phyloP scores from a whole-genome alignment of 495 filamentous ascomycete genomes.

The Hyaloscypha hepaticicola region DNA sequence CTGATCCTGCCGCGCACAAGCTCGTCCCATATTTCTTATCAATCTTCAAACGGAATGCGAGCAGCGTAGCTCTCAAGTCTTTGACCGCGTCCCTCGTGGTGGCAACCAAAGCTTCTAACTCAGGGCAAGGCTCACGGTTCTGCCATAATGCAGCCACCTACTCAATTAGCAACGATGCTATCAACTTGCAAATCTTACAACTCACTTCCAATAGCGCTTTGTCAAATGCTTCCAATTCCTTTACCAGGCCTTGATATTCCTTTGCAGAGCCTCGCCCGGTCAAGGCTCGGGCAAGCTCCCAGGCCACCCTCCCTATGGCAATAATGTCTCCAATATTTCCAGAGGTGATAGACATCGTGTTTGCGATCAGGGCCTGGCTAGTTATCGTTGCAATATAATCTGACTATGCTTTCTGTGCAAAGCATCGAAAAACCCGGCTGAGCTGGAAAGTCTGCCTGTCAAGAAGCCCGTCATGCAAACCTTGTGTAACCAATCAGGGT shows the following conservation, averaged over 20 bases:
- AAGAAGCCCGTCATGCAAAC: neutral
- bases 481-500: neutral
- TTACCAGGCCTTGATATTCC: neutral
- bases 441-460: too few species aligned
- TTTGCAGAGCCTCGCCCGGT: neutral
- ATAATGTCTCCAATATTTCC: neutral
- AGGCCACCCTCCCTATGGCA: neutral
- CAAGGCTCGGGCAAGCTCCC: neutral
- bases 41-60: slow-evolving; percentile 11
- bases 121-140: slow-evolving; percentile 12
- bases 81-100: neutral
- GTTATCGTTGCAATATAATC: too few species aligned
- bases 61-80: slow-evolving; percentile 6
- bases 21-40: slow-evolving; percentile 16
- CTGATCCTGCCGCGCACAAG: slow-evolving; percentile 1
- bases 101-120: neutral
- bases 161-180: neutral
- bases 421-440: neutral
- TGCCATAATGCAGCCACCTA: slow-evolving; percentile 14
- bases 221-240: slow-evolving; percentile 5
- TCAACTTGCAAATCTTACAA: too few species aligned
- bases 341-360: neutral
- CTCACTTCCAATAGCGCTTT: slow-evolving; percentile 9
- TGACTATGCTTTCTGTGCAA: neutral
- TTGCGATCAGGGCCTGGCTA: too few species aligned